phyloP scores from a whole-genome alignment of 495 filamentous ascomycete genomes.

The Cenococcum geophilum region DNA sequence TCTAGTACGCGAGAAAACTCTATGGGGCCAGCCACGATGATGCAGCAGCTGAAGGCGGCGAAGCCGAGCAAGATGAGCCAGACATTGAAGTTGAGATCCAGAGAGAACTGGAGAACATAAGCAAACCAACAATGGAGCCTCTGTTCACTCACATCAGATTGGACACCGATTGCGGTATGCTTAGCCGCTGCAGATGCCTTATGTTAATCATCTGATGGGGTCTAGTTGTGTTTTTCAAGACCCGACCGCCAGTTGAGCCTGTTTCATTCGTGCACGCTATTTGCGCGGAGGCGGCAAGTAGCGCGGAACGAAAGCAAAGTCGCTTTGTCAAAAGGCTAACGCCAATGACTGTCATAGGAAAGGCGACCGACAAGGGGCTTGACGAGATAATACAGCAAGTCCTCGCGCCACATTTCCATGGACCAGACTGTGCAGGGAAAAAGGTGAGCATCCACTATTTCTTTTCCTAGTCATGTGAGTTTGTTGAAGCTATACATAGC shows the following conservation, averaged over 20 bases:
- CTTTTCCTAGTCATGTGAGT: slow-evolving; percentile 4
- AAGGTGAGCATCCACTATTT: slow-evolving; percentile 29
- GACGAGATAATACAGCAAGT: slow-evolving; percentile 65
- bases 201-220: slow-evolving; percentile 5
- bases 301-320: slow-evolving; percentile 51
- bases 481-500: slow-evolving; percentile 6
- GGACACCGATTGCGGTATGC: slow-evolving; percentile 63
- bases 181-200: background rate
- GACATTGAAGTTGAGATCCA: slow-evolving; percentile 82
- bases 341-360: slow-evolving; percentile 67
- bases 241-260: slow-evolving; percentile 65
- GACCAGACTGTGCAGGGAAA: slow-evolving; percentile 27
- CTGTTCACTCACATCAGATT: slow-evolving; percentile 61
- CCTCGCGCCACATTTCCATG: slow-evolving; percentile 66
- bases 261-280: slow-evolving; percentile 71
- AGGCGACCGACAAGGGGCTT: slow-evolving; percentile 70
- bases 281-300: slow-evolving; percentile 55
- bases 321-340: slow-evolving; percentile 81
- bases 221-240: slow-evolving; percentile 60
- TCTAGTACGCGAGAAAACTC: slow-evolving; percentile 53
- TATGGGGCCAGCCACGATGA: slow-evolving; percentile 44
- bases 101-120: slow-evolving; percentile 66
- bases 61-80: slow-evolving; percentile 40
- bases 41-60: slow-evolving; percentile 30
- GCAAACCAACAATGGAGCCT: slow-evolving; percentile 43